Percentiles rank a stretch among this genome's conserved stretches.
phyloP scores from a whole-genome alignment of 2,329 filamentous ascomycete genomes.

The Macroventuria anomochaeta region DNA sequence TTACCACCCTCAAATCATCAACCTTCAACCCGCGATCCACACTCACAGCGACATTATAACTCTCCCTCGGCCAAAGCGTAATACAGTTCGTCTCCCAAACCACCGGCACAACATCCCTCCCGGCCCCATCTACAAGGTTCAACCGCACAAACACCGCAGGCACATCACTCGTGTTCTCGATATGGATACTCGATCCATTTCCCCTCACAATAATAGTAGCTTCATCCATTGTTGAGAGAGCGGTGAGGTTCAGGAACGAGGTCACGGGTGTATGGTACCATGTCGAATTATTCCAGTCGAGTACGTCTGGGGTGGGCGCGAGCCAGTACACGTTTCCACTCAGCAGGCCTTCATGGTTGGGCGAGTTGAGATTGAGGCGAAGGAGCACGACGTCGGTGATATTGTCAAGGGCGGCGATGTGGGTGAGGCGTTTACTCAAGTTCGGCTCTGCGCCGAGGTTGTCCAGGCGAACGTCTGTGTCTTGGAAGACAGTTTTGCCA shows the following conservation, averaged over 20 bases:
- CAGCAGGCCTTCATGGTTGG: constrained; percentile 38
- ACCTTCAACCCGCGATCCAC: background rate
- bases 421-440: constrained; percentile 29
- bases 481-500: constrained; percentile 48
- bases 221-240: constrained; percentile 45
- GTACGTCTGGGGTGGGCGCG: constrained; percentile 52
- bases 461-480: background rate
- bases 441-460: constrained; percentile 53
- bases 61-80: constrained; percentile 64
- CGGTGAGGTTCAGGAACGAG: constrained; percentile 57
- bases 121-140: constrained; percentile 55
- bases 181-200: constrained; percentile 43
- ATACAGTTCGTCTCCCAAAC: constrained; percentile 70
- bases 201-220: constrained; percentile 17
- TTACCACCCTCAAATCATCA: constrained; percentile 9
- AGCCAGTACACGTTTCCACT: constrained; percentile 70
- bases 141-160: constrained; percentile 67
- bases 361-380: constrained; percentile 54
- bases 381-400: constrained; percentile 58
- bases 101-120: constrained; percentile 59
- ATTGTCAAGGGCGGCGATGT: constrained; percentile 32
- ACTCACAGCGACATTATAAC: constrained; percentile 9
- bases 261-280: constrained; percentile 67
- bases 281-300: constrained; percentile 64
- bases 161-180: constrained; percentile 60